Evolutionary conservation across 1,284 basidiomycete species (phyloP).

Genomic region (Rhodotorula sp.): DNA sequence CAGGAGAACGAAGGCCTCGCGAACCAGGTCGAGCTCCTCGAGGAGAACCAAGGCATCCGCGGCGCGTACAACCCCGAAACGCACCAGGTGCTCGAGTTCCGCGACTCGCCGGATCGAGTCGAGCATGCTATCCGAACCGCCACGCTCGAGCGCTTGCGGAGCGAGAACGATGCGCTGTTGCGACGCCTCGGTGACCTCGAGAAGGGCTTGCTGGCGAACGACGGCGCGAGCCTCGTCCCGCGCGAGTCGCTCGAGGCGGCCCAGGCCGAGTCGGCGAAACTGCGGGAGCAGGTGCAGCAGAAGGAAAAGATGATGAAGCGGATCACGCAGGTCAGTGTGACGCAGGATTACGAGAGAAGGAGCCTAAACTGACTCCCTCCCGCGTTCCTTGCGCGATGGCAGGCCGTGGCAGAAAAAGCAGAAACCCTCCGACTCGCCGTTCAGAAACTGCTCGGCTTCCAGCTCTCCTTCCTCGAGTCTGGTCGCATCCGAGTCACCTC

Average conservation of each 20-base stretch:
- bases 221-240: conserved; percentile 51
- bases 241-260: conserved; percentile 63
- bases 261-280: conserved; percentile 61
- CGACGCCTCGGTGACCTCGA: conserved; percentile 48
- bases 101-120: conserved; percentile 70
- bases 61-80: conserved; percentile 74
- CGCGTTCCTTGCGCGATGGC: conserved; percentile 42
- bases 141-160: conserved; percentile 66
- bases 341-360: neutral
- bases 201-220: conserved; percentile 1
- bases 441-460: conserved; percentile 75
- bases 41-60: conserved; percentile 65
- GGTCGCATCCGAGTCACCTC: conserved; percentile 78
- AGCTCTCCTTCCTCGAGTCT: conserved; percentile 77
- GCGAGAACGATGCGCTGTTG: conserved; percentile 70
- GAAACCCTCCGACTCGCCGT: conserved; percentile 79
- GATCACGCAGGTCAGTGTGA: conserved; percentile 44
- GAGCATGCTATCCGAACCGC: conserved; percentile 68
- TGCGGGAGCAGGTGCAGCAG: conserved; percentile 55
- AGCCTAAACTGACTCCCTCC: neutral
- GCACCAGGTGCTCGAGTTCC: conserved; percentile 66
- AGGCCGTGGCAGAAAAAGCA: conserved; percentile 66
- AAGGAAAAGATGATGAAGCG: conserved; percentile 75
- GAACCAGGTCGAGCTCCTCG: conserved; percentile 69
- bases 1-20: conserved; percentile 63